Evolutionary conservation across 371 early-diverging fungal genomes (phyloP).

Genomic region (Nosema muscidifuracis): DNA sequence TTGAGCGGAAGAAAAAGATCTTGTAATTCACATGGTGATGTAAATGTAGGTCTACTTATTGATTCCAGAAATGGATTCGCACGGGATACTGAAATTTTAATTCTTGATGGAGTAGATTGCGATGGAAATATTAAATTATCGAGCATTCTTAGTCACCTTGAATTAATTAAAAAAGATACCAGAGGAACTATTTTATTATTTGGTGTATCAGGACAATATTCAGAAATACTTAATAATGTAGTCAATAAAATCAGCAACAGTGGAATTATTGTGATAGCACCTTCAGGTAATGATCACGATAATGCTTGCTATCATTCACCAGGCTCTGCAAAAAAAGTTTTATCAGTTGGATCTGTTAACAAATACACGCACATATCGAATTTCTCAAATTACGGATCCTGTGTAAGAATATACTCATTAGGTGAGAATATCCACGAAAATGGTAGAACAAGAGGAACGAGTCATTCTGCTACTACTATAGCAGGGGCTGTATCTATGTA

Average conservation of each 20-base stretch:
- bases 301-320: slow-evolving; percentile 58
- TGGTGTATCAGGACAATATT: slow-evolving; percentile 53
- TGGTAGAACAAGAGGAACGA: slow-evolving; percentile 24
- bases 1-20: slow-evolving; percentile 17
- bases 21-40: slow-evolving; percentile 42
- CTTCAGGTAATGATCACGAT: slow-evolving; percentile 57
- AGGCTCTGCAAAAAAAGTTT: slow-evolving; percentile 43
- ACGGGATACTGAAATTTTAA: slow-evolving; percentile 36
- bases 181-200: slow-evolving; percentile 45
- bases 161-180: slow-evolving; percentile 28
- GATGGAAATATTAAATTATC: slow-evolving; percentile 45
- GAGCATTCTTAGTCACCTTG: slow-evolving; percentile 49
- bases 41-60: slow-evolving; percentile 15
- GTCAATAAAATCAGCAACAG: slow-evolving; percentile 27
- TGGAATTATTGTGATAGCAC: slow-evolving; percentile 45
- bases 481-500: slow-evolving; percentile 39
- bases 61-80: slow-evolving; percentile 51
- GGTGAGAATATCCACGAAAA: slow-evolving; percentile 39
- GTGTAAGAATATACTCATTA: slow-evolving; percentile 41
- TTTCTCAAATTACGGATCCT: slow-evolving; percentile 47
- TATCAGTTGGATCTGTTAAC: slow-evolving; percentile 54
- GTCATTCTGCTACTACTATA: slow-evolving; percentile 41
- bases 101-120: slow-evolving; percentile 50
- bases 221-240: slow-evolving; percentile 43
- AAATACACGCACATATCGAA: slow-evolving; percentile 34